Conservation (phyloP, 106 monocot species). For the Phalaenopsis aphrodite region DNA sequence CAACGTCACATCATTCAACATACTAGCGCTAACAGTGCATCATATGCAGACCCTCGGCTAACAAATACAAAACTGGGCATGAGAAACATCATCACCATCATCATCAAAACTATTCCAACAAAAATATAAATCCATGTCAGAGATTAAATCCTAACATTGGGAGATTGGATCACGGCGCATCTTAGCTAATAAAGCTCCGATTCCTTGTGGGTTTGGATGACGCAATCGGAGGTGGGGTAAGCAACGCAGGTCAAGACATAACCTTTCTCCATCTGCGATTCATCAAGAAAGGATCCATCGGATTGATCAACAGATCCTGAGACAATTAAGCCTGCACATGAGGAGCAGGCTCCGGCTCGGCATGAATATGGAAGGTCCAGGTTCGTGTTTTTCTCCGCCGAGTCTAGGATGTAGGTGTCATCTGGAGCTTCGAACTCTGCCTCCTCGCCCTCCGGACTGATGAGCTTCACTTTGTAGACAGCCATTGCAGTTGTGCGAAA, state of each 20-base stretch:
- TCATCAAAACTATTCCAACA: too few relatives aligned
- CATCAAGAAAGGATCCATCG: conserved; percentile 35
- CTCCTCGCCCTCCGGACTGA: conserved; percentile 16
- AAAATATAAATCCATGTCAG: too few relatives aligned
- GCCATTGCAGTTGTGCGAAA: conserved; percentile 39
- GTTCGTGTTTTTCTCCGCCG: conserved; percentile 16
- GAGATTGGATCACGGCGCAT: too few relatives aligned
- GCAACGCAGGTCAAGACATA: conserved; percentile 24
- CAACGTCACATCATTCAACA: too few relatives aligned
- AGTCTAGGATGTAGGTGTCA: conserved; percentile 25
- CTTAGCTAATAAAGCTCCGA: conserved; percentile 16
- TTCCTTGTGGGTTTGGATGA: conserved; percentile 36
- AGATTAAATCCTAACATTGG: too few relatives aligned
- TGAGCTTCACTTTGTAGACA: conserved; percentile 20
- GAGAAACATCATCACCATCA: too few relatives aligned
- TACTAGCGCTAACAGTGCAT: too few relatives aligned
- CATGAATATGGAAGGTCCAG: conserved; percentile 32
- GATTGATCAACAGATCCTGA: conserved; percentile 26
- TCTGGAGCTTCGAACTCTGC: conserved; percentile 30
- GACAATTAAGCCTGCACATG: conserved; percentile 12
- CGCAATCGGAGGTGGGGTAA: conserved; percentile 23
- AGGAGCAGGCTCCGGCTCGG: conserved; percentile 27
- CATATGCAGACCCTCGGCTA: too few relatives aligned
- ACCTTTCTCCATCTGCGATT: conserved; percentile 18
- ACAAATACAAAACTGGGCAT: too few relatives aligned